Evolutionary conservation across 306 rosid species (phyloP).

Genomic region (Malus sieversii): DNA sequence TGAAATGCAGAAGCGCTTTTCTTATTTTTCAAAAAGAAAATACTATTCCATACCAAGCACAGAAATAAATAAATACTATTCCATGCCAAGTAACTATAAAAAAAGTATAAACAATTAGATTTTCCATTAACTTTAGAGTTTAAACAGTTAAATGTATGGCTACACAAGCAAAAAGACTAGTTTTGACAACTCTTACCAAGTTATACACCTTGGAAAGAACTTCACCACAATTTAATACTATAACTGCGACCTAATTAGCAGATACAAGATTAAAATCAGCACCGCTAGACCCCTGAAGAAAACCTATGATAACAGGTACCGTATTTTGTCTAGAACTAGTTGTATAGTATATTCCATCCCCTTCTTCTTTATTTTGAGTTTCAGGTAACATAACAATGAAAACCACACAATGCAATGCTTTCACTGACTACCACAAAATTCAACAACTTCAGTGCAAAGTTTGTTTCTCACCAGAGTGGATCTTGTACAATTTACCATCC

Average conservation of each 20-base stretch:
- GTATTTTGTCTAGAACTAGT: neutral
- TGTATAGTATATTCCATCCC: neutral
- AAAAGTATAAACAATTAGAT: neutral
- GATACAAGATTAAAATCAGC: neutral
- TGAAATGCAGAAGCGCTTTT: neutral
- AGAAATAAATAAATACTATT: neutral
- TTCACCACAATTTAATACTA: neutral
- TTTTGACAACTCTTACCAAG: neutral
- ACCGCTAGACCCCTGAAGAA: neutral
- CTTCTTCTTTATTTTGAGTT: neutral
- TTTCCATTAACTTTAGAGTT: neutral
- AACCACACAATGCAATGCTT: neutral
- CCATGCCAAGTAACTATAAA: neutral
- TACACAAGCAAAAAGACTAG: neutral
- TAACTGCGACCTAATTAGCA: neutral
- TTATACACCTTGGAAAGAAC: neutral
- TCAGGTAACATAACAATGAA: neutral
- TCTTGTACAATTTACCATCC: slow-evolving; percentile 83
- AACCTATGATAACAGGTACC: neutral
- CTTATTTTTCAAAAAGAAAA: neutral
- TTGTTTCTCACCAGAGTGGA: slow-evolving; percentile 65
- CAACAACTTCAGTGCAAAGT: slow-evolving; percentile 11
- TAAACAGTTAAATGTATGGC: neutral
- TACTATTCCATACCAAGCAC: neutral
- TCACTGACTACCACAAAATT: slow-evolving; percentile 1